phyloP scores from a whole-genome alignment of 1,139 yeast species.

The Hanseniaspora sp. region DNA sequence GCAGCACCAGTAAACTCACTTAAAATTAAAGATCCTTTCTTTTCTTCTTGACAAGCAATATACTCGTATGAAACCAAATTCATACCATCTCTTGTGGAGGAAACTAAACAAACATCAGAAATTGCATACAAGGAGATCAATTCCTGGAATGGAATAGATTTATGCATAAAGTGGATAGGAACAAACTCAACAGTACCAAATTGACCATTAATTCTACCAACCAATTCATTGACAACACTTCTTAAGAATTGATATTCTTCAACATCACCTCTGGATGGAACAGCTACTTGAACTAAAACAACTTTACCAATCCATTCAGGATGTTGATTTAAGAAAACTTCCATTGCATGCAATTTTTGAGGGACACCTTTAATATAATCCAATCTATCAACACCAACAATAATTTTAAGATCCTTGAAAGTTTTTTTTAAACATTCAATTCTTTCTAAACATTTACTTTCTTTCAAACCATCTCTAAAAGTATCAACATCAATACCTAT shows the following conservation, averaged over 20 bases:
- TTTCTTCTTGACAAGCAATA: conserved; percentile 85
- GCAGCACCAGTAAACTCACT: conserved; percentile 99
- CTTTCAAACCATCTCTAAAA: conserved; percentile 67
- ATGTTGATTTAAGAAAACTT: conserved; percentile 77
- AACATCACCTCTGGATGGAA: conserved; percentile 95
- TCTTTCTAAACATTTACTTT: conserved; percentile 52
- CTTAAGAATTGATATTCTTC: conserved; percentile 93
- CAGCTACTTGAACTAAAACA: conserved; percentile 91
- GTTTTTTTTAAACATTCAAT: conserved; percentile 50
- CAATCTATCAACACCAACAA: conserved; percentile 90
- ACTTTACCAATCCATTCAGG: conserved; percentile 99
- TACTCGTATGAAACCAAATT: conserved; percentile 91
- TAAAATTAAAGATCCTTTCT: conserved; percentile 73
- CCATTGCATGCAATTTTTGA: conserved; percentile 90
- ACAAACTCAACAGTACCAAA: conserved; percentile 96
- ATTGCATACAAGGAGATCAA: conserved; percentile 74
- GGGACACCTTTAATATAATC: conserved; percentile 98
- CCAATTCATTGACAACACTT: conserved; percentile 88
- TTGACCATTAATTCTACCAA: conserved; percentile 91
- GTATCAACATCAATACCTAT: conserved; percentile 95
- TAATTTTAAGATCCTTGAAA: conserved; percentile 62
- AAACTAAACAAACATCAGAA: conserved; percentile 83
- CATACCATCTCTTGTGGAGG: conserved; percentile 97
- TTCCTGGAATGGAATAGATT: conserved; percentile 81
- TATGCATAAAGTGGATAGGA: conserved; percentile 94